A percentile compares a stretch with the other conserved stretches of the same genome.
Conservation (phyloP, 352 stramenopile genomes). For the Pseudoperonospora humuli region DNA sequence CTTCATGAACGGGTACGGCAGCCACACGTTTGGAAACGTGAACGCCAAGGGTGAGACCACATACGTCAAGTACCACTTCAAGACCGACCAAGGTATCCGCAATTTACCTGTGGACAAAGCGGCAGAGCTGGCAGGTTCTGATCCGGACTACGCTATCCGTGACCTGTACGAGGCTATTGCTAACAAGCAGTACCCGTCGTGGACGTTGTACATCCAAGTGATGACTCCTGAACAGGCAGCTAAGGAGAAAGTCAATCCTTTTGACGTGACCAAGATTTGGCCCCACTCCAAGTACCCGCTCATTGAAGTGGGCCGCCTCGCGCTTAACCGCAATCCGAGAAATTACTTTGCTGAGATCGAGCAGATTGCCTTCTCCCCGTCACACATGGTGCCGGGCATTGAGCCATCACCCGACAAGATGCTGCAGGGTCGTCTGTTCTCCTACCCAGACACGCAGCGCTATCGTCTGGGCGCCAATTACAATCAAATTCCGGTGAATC, state of each 20-base stretch:
- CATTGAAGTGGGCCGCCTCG: slow-evolving; percentile 24
- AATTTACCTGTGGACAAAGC: slow-evolving; percentile 71
- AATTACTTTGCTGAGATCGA: slow-evolving; percentile 94
- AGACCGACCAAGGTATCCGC: slow-evolving; percentile 76
- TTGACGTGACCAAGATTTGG: not conserved
- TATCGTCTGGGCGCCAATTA: slow-evolving; percentile 88
- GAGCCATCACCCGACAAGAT: slow-evolving; percentile 84
- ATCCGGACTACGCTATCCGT: slow-evolving; percentile 80
- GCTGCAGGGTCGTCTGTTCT: slow-evolving; percentile 85
- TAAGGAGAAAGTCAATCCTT: slow-evolving; percentile 4
- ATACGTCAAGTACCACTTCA: slow-evolving; percentile 90
- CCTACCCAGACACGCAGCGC: slow-evolving; percentile 84
- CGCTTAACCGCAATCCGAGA: slow-evolving; percentile 87
- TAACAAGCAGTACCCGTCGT: slow-evolving; percentile 48
- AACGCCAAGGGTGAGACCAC: slow-evolving; percentile 59
- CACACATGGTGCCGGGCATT: slow-evolving; percentile 88
- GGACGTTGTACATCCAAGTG: slow-evolving; percentile 86
- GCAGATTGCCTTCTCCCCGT: slow-evolving; percentile 88
- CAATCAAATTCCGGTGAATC: slow-evolving; percentile 86
- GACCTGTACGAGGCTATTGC: slow-evolving; percentile 86
- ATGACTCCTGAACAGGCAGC: slow-evolving; percentile 71
- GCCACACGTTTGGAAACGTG: slow-evolving; percentile 89
- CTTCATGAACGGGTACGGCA: slow-evolving; percentile 90
- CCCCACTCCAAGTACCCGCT: not conserved
- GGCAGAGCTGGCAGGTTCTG: slow-evolving; percentile 35